phyloP scores from a whole-genome alignment of 2,329 filamentous ascomycete genomes.

The Blastomyces gilchristii region DNA sequence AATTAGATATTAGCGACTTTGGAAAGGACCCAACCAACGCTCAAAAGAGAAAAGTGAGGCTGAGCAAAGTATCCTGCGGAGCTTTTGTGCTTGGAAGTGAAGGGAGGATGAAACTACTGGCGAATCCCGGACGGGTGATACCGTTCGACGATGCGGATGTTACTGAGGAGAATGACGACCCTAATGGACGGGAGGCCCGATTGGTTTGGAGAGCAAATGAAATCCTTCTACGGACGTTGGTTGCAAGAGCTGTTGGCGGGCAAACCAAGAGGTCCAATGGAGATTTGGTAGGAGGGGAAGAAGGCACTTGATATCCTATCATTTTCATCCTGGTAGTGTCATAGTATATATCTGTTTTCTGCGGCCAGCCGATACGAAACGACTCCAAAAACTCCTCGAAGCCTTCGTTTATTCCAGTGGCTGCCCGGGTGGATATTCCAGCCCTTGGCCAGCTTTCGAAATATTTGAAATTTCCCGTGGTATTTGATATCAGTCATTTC shows the following conservation, averaged over 20 bases:
- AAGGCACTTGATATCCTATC: neutral
- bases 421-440: neutral
- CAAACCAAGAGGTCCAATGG: neutral
- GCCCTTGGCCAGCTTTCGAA: neutral
- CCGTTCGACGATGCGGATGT: conserved; percentile 16
- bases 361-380: neutral
- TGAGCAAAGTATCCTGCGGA: conserved; percentile 31
- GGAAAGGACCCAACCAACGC: conserved; percentile 9
- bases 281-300: neutral
- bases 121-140: conserved; percentile 14
- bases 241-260: conserved; percentile 22
- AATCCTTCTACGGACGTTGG: conserved; percentile 23
- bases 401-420: neutral
- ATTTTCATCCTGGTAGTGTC: too few species aligned
- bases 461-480: neutral
- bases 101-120: conserved; percentile 32
- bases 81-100: conserved; percentile 32
- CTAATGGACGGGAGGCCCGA: conserved; percentile 15
- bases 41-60: conserved; percentile 23
- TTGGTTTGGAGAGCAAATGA: conserved; percentile 26
- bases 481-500: neutral
- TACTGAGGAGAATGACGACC: conserved; percentile 15
- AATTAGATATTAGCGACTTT: conserved; percentile 22
- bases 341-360: neutral
- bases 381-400: neutral